Evolutionary conservation across 306 rosid genomes (phyloP), one percentile per base, ranked within the genome.

Genomic region (Ammopiptanthus mongolicus): DNA sequence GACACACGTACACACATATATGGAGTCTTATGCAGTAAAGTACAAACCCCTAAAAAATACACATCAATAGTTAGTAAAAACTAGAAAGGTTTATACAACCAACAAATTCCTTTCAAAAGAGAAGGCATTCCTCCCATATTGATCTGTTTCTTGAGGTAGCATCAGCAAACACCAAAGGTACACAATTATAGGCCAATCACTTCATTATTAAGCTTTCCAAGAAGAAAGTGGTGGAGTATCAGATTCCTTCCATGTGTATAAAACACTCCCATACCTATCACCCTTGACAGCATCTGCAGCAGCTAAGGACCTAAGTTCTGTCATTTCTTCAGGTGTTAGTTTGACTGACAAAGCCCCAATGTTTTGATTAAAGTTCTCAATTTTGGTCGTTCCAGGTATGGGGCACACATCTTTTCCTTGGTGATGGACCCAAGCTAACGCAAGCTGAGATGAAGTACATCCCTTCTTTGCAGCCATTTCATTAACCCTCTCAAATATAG

Each of bases 361-460:
- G 25, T 89, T 89, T 25, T 87, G 81, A 37, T 87, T 51, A 0
- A 89, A 48, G 80, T 89, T 89, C 60, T 69, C 71, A 2, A 79
- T 65, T 71, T 87, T 85, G 6, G 94, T 89, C 48, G 94, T 89
- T 80, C 94, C 94, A 0, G 94, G 94, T 8, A 87, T 84, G 9
- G 88, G 86, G 36, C 82, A 75, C 33, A 81, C 88, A 2, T 86
- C 88, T 1, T 78, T 80, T 12, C 88, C 88, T 50, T 84, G 85
- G 60, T 84, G 86, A 28, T 81, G 86, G 55, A 86, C 77, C 87
- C 87, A 86, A 22, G 87, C 85, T 71, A 86, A 22, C 12, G 87
- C 83, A 52, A 86, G 85, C 55, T 86, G 87, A 2, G 89, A 50
- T 23, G 87, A 65, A 17, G 87, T 83, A 73, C 89, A 86, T 6